A percentile compares a stretch with the other conserved stretches of the same genome.
These are phyloP conservation scores for Aspergillus ustus DNA, from an alignment of 2,329 filamentous ascomycete genomes.

Conservation along the genomic window DNA sequence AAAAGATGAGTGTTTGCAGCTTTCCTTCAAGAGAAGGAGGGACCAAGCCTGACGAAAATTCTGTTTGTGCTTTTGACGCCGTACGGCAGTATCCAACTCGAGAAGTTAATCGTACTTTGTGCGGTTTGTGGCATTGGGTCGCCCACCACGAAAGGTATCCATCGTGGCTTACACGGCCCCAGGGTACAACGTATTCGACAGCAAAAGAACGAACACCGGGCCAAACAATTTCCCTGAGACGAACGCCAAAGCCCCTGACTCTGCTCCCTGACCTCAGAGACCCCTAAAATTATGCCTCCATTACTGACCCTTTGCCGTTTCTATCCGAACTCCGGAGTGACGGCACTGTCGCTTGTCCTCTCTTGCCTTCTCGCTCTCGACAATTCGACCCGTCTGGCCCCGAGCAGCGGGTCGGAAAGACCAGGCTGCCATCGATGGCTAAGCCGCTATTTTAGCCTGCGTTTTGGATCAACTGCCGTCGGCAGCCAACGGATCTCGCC, in stretches of 20 bases:
- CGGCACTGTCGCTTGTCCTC: neutral
- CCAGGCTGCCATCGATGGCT: neutral
- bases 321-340: neutral
- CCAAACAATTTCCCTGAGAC: neutral
- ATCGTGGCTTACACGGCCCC: neutral
- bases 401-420: constrained; percentile 5
- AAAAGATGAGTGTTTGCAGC: neutral
- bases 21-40: neutral
- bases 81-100: neutral
- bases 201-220: neutral
- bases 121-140: neutral
- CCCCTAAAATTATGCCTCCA: neutral
- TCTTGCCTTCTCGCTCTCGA: constrained; percentile 1
- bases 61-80: neutral
- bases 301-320: neutral
- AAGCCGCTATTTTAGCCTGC: constrained; percentile 11
- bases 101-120: neutral
- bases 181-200: neutral
- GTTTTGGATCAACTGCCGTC: constrained; percentile 17
- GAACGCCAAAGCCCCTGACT: neutral
- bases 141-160: neutral
- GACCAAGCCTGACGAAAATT: neutral
- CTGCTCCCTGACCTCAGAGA: neutral
- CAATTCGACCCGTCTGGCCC: constrained; percentile 11
- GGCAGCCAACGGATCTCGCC: constrained; percentile 3